Evolutionary conservation across 2,329 filamentous ascomycete species (phyloP).

Genomic region (Paramyrothecium sp.): DNA sequence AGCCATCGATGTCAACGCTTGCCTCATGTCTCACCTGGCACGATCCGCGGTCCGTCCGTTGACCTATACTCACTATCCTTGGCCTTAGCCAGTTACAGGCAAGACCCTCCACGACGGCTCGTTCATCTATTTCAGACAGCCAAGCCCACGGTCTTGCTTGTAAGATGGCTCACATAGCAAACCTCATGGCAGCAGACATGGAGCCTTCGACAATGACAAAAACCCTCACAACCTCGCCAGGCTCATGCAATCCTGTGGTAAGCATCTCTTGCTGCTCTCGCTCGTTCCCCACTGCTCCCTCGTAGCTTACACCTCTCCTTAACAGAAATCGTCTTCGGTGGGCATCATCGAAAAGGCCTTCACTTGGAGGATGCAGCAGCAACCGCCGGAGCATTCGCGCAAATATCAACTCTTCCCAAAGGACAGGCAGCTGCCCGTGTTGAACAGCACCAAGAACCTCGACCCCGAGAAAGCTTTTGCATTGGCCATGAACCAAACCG

Average conservation of each 20-base stretch:
- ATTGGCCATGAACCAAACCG: conserved; percentile 37
- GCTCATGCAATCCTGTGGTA: neutral
- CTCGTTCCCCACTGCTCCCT: neutral
- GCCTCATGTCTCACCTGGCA: neutral
- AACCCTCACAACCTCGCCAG: neutral
- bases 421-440: conserved; percentile 43
- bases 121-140: neutral
- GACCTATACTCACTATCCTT: neutral
- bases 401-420: conserved; percentile 63
- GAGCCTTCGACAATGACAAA: neutral
- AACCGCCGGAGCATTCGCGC: conserved; percentile 41
- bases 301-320: conserved; percentile 11
- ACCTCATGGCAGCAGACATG: conserved; percentile 9
- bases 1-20: neutral
- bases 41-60: neutral
- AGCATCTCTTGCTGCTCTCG: conserved; percentile 3
- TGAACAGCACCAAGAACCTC: conserved; percentile 41
- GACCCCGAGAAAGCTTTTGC: conserved; percentile 50
- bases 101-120: neutral
- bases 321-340: conserved; percentile 18
- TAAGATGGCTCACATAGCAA: conserved; percentile 35
- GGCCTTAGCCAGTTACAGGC: neutral
- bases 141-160: neutral
- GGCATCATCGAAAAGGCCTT: conserved; percentile 46
- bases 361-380: conserved; percentile 58